Evolutionary conservation across 805 yeast genomes (phyloP).

Genomic region (Hanseniaspora clermontiae): DNA sequence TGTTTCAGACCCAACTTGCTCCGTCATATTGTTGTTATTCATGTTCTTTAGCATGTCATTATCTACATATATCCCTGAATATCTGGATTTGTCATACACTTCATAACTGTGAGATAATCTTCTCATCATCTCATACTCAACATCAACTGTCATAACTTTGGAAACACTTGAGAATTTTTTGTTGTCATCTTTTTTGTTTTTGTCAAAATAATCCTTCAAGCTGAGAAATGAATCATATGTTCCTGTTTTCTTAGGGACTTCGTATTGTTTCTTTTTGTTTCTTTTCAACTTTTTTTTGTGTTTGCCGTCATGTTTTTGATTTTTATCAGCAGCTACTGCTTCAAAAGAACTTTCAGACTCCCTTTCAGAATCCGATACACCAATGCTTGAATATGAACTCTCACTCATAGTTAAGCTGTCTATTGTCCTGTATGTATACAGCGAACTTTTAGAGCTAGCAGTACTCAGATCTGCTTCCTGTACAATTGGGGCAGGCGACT

Average conservation of each 20-base stretch:
- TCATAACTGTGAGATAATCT: slow-evolving; percentile 9
- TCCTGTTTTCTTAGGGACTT: neutral
- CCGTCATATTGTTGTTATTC: neutral
- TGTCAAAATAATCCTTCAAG: neutral
- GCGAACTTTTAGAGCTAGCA: neutral
- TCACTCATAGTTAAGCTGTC: neutral
- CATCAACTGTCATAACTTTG: neutral
- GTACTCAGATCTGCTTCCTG: neutral
- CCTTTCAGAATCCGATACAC: neutral
- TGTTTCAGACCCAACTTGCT: neutral
- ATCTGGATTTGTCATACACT: neutral
- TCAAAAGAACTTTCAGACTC: neutral
- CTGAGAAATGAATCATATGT: neutral
- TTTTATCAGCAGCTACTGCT: neutral
- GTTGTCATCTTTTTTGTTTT: neutral
- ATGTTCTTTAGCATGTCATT: neutral
- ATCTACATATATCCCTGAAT: neutral
- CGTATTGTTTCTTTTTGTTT: neutral
- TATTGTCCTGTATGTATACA: neutral
- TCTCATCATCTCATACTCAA: neutral
- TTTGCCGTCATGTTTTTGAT: too few species aligned
- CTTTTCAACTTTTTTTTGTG: neutral
- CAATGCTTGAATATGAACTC: neutral
- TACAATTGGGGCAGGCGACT: neutral
- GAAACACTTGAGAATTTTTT: neutral